These are phyloP conservation scores for Metschnikowia aberdeeniae DNA, from an alignment of 805 yeast species.

Conservation along the genomic window DNA sequence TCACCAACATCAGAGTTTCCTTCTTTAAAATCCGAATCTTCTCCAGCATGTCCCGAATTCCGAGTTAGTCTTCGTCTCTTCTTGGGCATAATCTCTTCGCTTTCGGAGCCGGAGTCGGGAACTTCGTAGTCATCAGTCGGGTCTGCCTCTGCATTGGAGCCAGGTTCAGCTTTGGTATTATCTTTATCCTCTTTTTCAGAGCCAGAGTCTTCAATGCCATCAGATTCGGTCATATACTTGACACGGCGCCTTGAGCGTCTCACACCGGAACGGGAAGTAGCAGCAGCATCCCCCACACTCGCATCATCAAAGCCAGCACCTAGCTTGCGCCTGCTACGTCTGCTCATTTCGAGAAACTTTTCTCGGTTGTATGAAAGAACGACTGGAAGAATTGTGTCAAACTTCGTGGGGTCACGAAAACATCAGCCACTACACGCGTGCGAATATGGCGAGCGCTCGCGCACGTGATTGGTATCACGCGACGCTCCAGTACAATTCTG, in stretches of 20 bases:
- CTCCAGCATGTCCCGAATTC: conserved; percentile 8
- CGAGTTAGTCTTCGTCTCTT: conserved; percentile 11
- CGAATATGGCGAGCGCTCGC: neutral
- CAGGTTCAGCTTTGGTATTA: conserved; percentile 5
- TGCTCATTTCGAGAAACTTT: conserved; percentile 14
- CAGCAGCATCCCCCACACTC: neutral
- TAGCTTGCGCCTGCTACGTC: conserved; percentile 14
- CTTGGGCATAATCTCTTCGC: conserved; percentile 10
- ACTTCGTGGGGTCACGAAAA: neutral
- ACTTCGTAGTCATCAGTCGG: conserved; percentile 9
- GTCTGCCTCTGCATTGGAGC: conserved; percentile 6
- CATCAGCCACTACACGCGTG: conserved; percentile 3
- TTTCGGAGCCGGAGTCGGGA: conserved; percentile 9
- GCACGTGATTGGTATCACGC: neutral
- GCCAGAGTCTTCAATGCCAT: conserved; percentile 6
- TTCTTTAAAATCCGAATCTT: conserved; percentile 20
- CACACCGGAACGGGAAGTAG: conserved; percentile 1
- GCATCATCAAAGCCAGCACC: conserved; percentile 11
- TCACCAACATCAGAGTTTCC: conserved; percentile 11
- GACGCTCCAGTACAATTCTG: neutral
- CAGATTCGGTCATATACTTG: conserved; percentile 14
- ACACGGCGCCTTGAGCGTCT: conserved; percentile 13
- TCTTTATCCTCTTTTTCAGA: neutral
- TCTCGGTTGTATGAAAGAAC: conserved; percentile 13
- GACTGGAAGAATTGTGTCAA: conserved; percentile 11